A percentile compares a stretch with the other conserved stretches of the same genome.
These are phyloP conservation scores for Fusarium coffeatum DNA, from an alignment of 2,329 filamentous ascomycete genomes.

Conservation along the genomic window DNA sequence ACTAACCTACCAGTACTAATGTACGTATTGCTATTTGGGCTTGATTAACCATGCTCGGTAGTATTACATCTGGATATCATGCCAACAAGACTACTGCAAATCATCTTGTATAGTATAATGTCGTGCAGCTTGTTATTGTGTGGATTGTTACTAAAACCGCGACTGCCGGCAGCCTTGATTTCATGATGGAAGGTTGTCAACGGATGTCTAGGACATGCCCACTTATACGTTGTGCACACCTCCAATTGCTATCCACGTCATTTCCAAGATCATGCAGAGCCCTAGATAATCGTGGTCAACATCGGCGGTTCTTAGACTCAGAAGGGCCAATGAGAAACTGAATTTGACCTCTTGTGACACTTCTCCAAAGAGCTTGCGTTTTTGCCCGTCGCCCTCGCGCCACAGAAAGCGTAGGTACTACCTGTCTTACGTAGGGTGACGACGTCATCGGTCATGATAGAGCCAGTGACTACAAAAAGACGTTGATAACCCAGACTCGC, in stretches of 20 bases:
- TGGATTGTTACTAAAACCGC: neutral
- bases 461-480: slow-evolving; percentile 42
- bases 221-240: slow-evolving; percentile 29
- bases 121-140: neutral
- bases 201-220: slow-evolving; percentile 2
- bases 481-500: slow-evolving; percentile 13
- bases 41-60: neutral
- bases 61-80: neutral
- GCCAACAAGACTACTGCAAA: slow-evolving; percentile 3
- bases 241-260: slow-evolving; percentile 30
- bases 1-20: neutral
- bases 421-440: slow-evolving; percentile 40
- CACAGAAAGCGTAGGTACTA: slow-evolving; percentile 12
- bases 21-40: neutral
- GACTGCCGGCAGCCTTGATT: slow-evolving; percentile 24
- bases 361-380: slow-evolving; percentile 26
- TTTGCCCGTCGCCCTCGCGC: slow-evolving; percentile 30
- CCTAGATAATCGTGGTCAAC: slow-evolving; percentile 23
- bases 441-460: slow-evolving; percentile 45
- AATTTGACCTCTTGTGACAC: slow-evolving; percentile 36
- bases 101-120: neutral
- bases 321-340: slow-evolving; percentile 24
- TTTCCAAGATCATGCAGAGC: slow-evolving; percentile 28
- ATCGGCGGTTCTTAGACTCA: slow-evolving; percentile 2
- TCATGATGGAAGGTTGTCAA: neutral